phyloP scores from a whole-genome alignment of 495 filamentous ascomycete species.

The Aspergillus mulundensis region DNA sequence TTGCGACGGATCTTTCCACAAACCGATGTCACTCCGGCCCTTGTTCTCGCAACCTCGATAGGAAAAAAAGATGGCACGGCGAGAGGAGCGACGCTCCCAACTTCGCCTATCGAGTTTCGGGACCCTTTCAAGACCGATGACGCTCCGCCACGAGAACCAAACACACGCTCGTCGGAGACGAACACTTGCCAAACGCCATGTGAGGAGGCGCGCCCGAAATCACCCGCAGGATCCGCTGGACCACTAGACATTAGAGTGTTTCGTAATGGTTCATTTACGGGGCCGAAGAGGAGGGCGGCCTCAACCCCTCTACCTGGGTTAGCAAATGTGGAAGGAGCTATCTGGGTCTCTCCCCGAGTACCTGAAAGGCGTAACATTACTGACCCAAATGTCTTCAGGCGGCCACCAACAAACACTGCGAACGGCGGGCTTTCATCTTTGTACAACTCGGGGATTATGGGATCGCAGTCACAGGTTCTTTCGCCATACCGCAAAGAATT shows the following conservation, averaged over 20 bases:
- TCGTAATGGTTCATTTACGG: conserved; percentile 28
- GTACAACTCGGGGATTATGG: conserved; percentile 9
- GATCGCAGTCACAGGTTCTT: conserved; percentile 9
- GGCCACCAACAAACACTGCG: conserved; percentile 23
- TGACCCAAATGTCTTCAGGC: conserved; percentile 36
- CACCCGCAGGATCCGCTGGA: conserved; percentile 15
- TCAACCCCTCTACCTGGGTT: conserved; percentile 28
- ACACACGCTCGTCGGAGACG: conserved; percentile 10
- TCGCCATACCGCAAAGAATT: conserved; percentile 28
- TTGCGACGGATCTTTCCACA: conserved; percentile 28
- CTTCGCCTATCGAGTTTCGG: conserved; percentile 29
- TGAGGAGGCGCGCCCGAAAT: conserved; percentile 26
- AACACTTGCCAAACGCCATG: conserved; percentile 19
- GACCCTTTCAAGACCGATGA: conserved; percentile 30
- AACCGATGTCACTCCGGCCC: conserved; percentile 28
- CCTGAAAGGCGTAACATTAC: conserved; percentile 40
- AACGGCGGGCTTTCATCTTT: conserved; percentile 17
- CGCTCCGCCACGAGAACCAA: background rate
- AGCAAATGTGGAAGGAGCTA: conserved; percentile 23
- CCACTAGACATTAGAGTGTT: conserved; percentile 19
- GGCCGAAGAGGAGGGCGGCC: conserved; percentile 35
- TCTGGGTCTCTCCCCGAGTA: conserved; percentile 19
- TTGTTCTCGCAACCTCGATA: conserved; percentile 40
- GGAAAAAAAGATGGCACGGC: conserved; percentile 12
- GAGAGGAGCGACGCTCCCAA: conserved; percentile 1